Conservation (phyloP, 148 eudicot genomes). For the Camellia japonica region DNA sequence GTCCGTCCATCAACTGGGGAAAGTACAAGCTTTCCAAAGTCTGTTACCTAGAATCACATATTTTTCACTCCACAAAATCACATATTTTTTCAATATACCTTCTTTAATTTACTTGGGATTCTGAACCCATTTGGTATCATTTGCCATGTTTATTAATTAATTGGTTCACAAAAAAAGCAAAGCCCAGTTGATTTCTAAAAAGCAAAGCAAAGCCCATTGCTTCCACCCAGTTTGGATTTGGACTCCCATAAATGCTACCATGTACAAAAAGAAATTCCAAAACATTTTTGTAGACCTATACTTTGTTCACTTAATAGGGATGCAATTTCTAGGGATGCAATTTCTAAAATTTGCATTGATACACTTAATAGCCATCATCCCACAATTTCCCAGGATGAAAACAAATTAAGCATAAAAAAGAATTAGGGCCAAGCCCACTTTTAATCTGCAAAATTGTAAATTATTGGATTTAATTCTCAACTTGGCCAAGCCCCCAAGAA, state of each 20-base stretch:
- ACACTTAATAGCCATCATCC: neutral
- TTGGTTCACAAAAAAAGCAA: too few relatives aligned
- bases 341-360: neutral
- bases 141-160: too few relatives aligned
- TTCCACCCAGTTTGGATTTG: neutral
- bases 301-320: neutral
- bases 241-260: neutral
- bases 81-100: too few relatives aligned
- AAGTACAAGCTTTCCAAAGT: constrained; percentile 96
- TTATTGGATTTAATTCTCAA: too few relatives aligned
- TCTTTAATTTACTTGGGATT: too few relatives aligned
- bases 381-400: neutral
- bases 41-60: constrained; percentile 97
- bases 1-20: constrained; percentile 99
- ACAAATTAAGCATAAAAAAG: neutral
- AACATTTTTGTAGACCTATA: neutral
- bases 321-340: neutral
- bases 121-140: too few relatives aligned
- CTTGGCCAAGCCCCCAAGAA: too few relatives aligned
- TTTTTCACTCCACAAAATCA: too few relatives aligned
- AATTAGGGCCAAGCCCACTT: neutral
- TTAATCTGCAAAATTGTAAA: too few relatives aligned
- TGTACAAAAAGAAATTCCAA: neutral
- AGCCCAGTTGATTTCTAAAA: too few relatives aligned
- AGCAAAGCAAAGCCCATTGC: too few relatives aligned